A percentile compares a stretch with the other conserved stretches of the same genome.
Conservation (phyloP, 306 rosid species). For the Pueraria montana region DNA sequence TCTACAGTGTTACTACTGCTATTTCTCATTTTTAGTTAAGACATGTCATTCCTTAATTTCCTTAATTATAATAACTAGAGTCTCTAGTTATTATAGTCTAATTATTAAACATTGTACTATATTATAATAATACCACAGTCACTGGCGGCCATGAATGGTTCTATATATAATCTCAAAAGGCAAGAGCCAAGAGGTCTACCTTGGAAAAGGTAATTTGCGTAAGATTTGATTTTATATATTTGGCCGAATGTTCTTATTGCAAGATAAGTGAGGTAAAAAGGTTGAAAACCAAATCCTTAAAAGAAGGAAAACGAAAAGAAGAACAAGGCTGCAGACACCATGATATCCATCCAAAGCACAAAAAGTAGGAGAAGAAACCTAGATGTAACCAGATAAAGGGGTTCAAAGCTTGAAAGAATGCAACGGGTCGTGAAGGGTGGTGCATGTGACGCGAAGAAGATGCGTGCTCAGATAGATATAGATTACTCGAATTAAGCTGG, state of each 20-base stretch:
- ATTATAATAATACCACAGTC: not conserved
- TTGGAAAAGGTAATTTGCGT: slow-evolving; percentile 31
- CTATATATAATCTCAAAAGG: not conserved
- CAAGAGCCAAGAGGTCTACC: not conserved
- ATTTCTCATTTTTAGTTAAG: not conserved
- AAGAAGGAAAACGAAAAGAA: slow-evolving; percentile 51
- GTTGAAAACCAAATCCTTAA: slow-evolving; percentile 50
- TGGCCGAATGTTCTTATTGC: slow-evolving; percentile 45
- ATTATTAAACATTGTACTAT: not conserved
- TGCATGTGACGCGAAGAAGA: slow-evolving; percentile 43
- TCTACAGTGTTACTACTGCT: not conserved
- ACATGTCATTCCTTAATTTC: not conserved
- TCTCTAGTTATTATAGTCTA: not conserved
- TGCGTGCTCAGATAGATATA: slow-evolving; percentile 38
- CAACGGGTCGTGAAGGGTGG: slow-evolving; percentile 40
- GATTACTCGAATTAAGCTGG: slow-evolving; percentile 32
- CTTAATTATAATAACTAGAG: not conserved
- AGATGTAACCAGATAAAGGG: slow-evolving; percentile 49
- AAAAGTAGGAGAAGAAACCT: slow-evolving; percentile 42
- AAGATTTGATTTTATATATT: slow-evolving; percentile 38
- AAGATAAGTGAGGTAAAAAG: slow-evolving; percentile 33
- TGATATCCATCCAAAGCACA: slow-evolving; percentile 18
- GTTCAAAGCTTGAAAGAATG: slow-evolving; percentile 16
- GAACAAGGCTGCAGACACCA: slow-evolving; percentile 30
- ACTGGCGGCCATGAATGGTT: not conserved